phyloP scores from a whole-genome alignment of 768 basidiomycete species.

The Mycena galopus region DNA sequence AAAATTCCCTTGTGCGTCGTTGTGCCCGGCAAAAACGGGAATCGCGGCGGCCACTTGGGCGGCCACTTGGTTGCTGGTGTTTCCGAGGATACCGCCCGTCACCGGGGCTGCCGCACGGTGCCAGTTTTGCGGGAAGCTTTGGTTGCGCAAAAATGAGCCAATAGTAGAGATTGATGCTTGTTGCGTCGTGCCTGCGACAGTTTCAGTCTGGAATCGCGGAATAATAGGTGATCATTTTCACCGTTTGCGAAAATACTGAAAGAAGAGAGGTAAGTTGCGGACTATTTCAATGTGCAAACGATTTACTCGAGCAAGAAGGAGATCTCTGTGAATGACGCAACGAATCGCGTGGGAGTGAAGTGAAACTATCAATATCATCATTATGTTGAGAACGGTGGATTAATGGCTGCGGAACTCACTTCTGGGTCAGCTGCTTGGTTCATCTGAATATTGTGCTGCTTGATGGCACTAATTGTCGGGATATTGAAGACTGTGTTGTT shows the following conservation, averaged over 20 bases:
- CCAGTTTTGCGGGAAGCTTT: constrained; percentile 32
- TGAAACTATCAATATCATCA: too few relatives aligned
- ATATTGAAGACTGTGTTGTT: constrained; percentile 30
- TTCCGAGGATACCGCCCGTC: too few relatives aligned
- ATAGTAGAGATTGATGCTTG: constrained; percentile 25
- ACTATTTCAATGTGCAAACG: neutral
- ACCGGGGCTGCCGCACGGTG: constrained; percentile 14
- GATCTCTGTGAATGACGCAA: neutral
- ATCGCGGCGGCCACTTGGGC: constrained; percentile 6
- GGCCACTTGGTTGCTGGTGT: neutral
- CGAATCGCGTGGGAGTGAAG: constrained; percentile 5
- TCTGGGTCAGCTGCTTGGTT: constrained; percentile 24
- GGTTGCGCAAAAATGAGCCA: constrained; percentile 29
- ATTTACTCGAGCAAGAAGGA: constrained; percentile 10
- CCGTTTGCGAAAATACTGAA: constrained; percentile 30
- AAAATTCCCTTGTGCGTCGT: constrained; percentile 23
- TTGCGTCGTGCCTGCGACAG: constrained; percentile 23
- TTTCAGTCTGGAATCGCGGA: constrained; percentile 5
- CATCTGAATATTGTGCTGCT: constrained; percentile 4
- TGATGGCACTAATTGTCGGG: constrained; percentile 17
- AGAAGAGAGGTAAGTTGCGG: neutral
- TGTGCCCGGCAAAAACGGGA: constrained; percentile 10
- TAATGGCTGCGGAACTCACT: neutral
- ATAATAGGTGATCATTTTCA: neutral
- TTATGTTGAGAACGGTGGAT: constrained; percentile 20